Evolutionary conservation across 108 stramenopile genomes (phyloP).

Genomic region (Epithemia pelagica): DNA sequence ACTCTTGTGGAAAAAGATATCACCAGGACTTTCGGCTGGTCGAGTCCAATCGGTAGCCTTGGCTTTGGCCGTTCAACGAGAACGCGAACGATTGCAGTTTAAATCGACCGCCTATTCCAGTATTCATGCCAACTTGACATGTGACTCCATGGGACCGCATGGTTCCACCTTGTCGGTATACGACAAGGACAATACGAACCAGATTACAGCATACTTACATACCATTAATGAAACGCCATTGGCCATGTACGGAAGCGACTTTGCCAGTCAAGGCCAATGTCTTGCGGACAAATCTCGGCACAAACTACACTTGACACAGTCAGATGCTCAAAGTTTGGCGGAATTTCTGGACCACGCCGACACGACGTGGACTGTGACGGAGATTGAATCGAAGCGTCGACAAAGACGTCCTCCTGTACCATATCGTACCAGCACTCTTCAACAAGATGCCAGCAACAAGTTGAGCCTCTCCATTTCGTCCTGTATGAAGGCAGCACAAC

Average conservation of each 20-base stretch:
- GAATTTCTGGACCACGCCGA: slow-evolving; percentile 7
- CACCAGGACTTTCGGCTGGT: slow-evolving; percentile 77
- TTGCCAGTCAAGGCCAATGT: slow-evolving; percentile 32
- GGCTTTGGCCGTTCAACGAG: slow-evolving; percentile 53
- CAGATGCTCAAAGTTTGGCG: slow-evolving; percentile 18
- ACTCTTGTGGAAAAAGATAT: slow-evolving; percentile 68
- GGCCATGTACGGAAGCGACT: slow-evolving; percentile 42
- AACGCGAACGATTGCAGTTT: slow-evolving; percentile 60
- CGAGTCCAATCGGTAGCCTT: slow-evolving; percentile 71
- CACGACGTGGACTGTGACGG: slow-evolving; percentile 18
- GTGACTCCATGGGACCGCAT: not conserved
- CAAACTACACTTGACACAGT: slow-evolving; percentile 28
- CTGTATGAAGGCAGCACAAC: slow-evolving; percentile 72
- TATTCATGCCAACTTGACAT: slow-evolving; percentile 20
- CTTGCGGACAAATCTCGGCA: slow-evolving; percentile 3
- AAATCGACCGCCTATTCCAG: slow-evolving; percentile 50
- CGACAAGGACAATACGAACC: slow-evolving; percentile 3
- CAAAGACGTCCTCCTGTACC: slow-evolving; percentile 45
- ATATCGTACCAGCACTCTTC: slow-evolving; percentile 76
- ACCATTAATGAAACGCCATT: slow-evolving; percentile 37
- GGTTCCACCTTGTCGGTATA: too few species aligned
- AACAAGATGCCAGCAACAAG: slow-evolving; percentile 57
- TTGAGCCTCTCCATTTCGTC: slow-evolving; percentile 47
- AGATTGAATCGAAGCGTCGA: slow-evolving; percentile 22
- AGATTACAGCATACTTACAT: slow-evolving; percentile 35